Percentiles rank a stretch among this genome's conserved stretches.
These are phyloP conservation scores for Grigorovia transvaalensis DNA, from an alignment of 805 yeast genomes.

Conservation along the genomic window DNA sequence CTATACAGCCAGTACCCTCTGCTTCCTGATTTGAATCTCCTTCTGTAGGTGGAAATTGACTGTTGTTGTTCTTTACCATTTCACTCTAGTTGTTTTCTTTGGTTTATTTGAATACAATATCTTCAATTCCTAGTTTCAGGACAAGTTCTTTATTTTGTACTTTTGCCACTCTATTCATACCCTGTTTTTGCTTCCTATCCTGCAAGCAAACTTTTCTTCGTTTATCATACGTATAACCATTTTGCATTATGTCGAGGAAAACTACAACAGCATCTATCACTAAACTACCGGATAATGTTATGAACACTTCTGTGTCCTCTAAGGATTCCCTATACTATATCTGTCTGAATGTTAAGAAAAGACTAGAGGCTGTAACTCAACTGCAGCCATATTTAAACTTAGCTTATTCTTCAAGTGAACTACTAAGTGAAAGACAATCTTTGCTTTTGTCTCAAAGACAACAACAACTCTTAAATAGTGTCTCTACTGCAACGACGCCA, in stretches of 20 bases:
- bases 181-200: too few species aligned
- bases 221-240: too few species aligned
- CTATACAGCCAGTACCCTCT: too few species aligned
- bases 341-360: conserved; percentile 44
- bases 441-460: conserved; percentile 33
- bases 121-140: too few species aligned
- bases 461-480: conserved; percentile 16
- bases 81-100: too few species aligned
- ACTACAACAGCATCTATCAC: neutral
- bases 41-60: too few species aligned
- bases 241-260: neutral
- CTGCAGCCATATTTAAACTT: conserved; percentile 56
- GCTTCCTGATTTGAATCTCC: too few species aligned
- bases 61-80: too few species aligned
- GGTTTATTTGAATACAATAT: too few species aligned
- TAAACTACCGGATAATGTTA: conserved; percentile 30
- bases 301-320: conserved; percentile 55
- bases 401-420: conserved; percentile 59
- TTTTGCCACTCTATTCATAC: too few species aligned
- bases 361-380: conserved; percentile 52
- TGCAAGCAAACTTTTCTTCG: too few species aligned
- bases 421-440: conserved; percentile 64
- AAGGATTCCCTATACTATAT: conserved; percentile 63
- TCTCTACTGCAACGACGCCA: conserved; percentile 12
- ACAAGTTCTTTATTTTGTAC: too few species aligned